Conservation (phyloP, 2,329 filamentous ascomycete species). For the Penicillium palitans region DNA sequence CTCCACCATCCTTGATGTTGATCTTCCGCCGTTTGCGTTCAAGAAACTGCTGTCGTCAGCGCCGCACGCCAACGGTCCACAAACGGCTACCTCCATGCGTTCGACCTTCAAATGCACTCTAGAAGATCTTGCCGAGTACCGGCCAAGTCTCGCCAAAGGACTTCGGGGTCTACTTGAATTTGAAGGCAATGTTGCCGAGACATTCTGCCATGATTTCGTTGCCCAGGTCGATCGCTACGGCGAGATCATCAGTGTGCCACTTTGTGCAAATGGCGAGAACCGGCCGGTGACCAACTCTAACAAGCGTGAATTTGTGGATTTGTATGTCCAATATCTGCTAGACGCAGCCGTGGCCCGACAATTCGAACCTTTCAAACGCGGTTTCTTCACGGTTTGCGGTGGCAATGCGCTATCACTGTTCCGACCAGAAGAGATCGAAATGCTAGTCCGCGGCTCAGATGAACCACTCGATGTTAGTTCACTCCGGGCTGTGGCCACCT, state of each 20-base stretch:
- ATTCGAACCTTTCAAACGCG: conserved; percentile 90
- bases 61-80: conserved; percentile 60
- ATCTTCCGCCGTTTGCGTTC: conserved; percentile 84
- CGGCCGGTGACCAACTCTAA: conserved; percentile 81
- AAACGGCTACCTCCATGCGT: conserved; percentile 56
- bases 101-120: conserved; percentile 69
- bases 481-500: conserved; percentile 73
- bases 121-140: conserved; percentile 79
- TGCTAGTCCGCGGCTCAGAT: conserved; percentile 81
- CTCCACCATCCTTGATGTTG: conserved; percentile 86
- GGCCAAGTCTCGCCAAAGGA: conserved; percentile 72
- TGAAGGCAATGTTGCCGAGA: conserved; percentile 77
- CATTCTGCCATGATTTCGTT: conserved; percentile 80
- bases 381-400: conserved; percentile 88
- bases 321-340: conserved; percentile 77
- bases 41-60: conserved; percentile 79
- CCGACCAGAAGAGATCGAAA: conserved; percentile 85
- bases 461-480: conserved; percentile 77
- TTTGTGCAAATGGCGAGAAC: conserved; percentile 72
- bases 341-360: conserved; percentile 76
- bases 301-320: conserved; percentile 79
- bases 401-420: conserved; percentile 87
- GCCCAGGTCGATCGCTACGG: conserved; percentile 77
- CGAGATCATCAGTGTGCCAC: conserved; percentile 62
- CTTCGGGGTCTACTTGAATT: conserved; percentile 76